phyloP scores from a whole-genome alignment of 169 alveolate species.

The Plasmodium reichenowi region DNA sequence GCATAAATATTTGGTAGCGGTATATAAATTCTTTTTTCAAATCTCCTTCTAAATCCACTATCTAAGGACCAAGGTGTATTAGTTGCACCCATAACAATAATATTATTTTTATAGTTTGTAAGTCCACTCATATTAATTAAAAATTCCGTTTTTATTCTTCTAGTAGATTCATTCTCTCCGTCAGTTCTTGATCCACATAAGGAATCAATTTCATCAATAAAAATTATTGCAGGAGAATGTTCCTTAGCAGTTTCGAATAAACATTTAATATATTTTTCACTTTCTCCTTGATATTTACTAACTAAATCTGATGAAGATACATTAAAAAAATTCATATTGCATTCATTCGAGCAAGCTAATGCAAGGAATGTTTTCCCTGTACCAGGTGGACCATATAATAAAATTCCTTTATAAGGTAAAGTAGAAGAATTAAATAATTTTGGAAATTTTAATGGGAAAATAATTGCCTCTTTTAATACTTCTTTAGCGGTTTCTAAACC shows the following conservation, averaged over 20 bases:
- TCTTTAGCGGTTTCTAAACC: slow-evolving; percentile 96
- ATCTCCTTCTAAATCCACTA: slow-evolving; percentile 98
- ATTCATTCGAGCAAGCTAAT: slow-evolving; percentile 99
- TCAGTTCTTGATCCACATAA: slow-evolving; percentile 95
- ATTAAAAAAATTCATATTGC: slow-evolving; percentile 94
- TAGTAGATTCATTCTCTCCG: slow-evolving; percentile 97
- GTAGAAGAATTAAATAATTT: slow-evolving; percentile 92
- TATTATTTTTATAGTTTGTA: slow-evolving; percentile 71
- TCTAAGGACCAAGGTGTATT: slow-evolving; percentile 98
- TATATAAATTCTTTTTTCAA: slow-evolving; percentile 97
- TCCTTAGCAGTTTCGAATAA: slow-evolving; percentile 97
- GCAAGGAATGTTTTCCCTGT: slow-evolving; percentile 99
- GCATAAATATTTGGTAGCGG: slow-evolving; percentile 98
- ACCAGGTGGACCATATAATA: slow-evolving; percentile 95
- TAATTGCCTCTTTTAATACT: slow-evolving; percentile 95
- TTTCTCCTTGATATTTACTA: slow-evolving; percentile 99
- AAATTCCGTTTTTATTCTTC: slow-evolving; percentile 99
- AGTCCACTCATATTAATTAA: slow-evolving; percentile 98
- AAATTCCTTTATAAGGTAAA: slow-evolving; percentile 75
- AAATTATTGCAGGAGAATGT: slow-evolving; percentile 96
- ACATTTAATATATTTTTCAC: slow-evolving; percentile 95
- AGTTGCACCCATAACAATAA: slow-evolving; percentile 84
- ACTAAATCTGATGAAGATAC: slow-evolving; percentile 98
- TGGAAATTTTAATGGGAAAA: slow-evolving; percentile 96
- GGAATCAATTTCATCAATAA: slow-evolving; percentile 99